A percentile compares a stretch with the other conserved stretches of the same genome.
Evolutionary conservation across 2,329 filamentous ascomycete species (phyloP).

Genomic region (Penicillium palitans): DNA sequence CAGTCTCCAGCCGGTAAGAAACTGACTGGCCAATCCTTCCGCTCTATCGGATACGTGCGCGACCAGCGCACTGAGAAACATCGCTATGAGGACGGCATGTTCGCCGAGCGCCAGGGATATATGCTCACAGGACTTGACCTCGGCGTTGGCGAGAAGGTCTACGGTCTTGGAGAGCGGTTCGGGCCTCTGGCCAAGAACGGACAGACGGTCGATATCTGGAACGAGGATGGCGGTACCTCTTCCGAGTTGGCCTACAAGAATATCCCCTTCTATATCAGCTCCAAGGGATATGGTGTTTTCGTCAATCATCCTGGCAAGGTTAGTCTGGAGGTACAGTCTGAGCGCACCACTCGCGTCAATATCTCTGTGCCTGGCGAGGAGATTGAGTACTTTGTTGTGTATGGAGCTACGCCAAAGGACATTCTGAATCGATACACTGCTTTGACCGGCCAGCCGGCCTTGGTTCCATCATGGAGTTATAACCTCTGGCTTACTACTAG

Average conservation of each 20-base stretch:
- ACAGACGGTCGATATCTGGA: slow-evolving; percentile 66
- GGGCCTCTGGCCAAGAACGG: slow-evolving; percentile 76
- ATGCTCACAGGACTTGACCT: slow-evolving; percentile 44
- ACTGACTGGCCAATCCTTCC: slow-evolving; percentile 41
- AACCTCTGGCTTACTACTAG: slow-evolving; percentile 73
- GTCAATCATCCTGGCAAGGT: slow-evolving; percentile 69
- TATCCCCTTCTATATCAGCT: slow-evolving; percentile 48
- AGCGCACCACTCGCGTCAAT: slow-evolving; percentile 70
- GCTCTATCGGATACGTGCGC: slow-evolving; percentile 43
- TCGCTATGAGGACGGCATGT: slow-evolving; percentile 37
- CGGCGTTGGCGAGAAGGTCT: slow-evolving; percentile 62
- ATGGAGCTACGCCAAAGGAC: slow-evolving; percentile 70
- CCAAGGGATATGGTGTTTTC: slow-evolving; percentile 74
- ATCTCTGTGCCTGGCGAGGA: slow-evolving; percentile 68
- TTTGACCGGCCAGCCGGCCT: slow-evolving; percentile 65
- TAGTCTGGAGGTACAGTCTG: slow-evolving; percentile 72
- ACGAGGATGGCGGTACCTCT: slow-evolving; percentile 53
- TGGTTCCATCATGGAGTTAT: slow-evolving; percentile 72
- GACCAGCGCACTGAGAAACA: slow-evolving; percentile 37
- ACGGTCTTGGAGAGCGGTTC: slow-evolving; percentile 75
- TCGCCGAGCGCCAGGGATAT: slow-evolving; percentile 40
- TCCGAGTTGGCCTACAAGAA: slow-evolving; percentile 46
- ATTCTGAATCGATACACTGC: slow-evolving; percentile 66
- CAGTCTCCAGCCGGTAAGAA: slow-evolving; percentile 26
- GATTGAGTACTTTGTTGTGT: slow-evolving; percentile 72